Evolutionary conservation across 2,329 filamentous ascomycete genomes (phyloP), one percentile per base, ranked within the genome.

Genomic region (Davidsoniella eucalypti): DNA sequence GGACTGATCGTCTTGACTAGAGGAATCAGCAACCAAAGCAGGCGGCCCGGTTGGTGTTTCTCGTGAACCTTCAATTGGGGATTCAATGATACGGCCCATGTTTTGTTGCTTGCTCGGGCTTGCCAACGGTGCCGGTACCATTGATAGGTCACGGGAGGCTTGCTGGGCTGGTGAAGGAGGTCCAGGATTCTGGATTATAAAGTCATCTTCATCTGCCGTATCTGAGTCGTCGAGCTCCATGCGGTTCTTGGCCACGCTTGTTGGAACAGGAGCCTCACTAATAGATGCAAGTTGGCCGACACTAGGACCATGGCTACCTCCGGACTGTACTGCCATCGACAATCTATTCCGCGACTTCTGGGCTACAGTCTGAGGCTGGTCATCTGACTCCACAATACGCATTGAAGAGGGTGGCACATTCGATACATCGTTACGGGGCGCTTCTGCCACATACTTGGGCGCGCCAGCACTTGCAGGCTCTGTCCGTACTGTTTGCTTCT

Each of bases 161-260:
- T 25, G 26, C 29, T 21, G 9, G 9, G 26, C 26, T 29, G 26
- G 4, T 29, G 26, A 21, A 45, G 44, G 25, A 33, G 47, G 18
- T 23, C 18, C 47, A 9, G 43, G 42, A 25, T 48, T 54, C 50
- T 55, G 65, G 55, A 54, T 62, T 56, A 49, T 58, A 54, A 58
- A 49, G 14, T 64, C 60, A n/a, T 67, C 63, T 36, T 70, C 69
- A 1, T 66, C 66, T 7, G 71, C 70, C 4, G 74, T 74, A 48
- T 84, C 82, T 43, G 83, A 82, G 55, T 84, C 81, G 58, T 87
- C 83, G 10, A 87, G 68, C 50, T 80, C 78, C 54, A 80, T 70
- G 21, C 80, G 75, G 14, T 75, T 67, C 55, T 77, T 79, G 1
- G 78, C 72, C 56, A 33, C 48, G n/a, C 21, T 52, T 2, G 46